Conservation (phyloP, 768 basidiomycete species). For the Termitomyces sp. region DNA sequence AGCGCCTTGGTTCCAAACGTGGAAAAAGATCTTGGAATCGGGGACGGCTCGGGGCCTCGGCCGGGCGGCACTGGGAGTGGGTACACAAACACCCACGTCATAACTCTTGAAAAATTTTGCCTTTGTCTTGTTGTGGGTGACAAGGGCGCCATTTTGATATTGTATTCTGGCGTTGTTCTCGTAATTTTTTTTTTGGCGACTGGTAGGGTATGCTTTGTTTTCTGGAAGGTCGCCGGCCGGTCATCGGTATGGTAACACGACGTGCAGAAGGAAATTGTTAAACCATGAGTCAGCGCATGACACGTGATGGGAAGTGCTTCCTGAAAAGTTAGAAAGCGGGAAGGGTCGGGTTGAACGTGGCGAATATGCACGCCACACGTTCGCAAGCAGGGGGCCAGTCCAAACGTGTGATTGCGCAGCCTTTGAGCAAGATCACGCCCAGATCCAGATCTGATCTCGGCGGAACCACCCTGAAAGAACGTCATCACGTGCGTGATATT, state of each 20-base stretch:
- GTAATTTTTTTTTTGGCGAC: not conserved
- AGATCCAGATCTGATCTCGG: slow-evolving; percentile 15
- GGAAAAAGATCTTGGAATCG: not conserved
- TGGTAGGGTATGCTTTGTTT: not conserved
- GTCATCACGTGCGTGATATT: slow-evolving; percentile 16
- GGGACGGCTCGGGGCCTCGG: not conserved
- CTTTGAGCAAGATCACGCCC: slow-evolving; percentile 11
- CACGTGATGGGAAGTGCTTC: not conserved
- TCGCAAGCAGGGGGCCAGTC: slow-evolving; percentile 13
- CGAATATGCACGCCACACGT: slow-evolving; percentile 22
- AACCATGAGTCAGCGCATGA: slow-evolving; percentile 2
- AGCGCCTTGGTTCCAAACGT: not conserved
- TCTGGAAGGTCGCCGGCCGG: not conserved
- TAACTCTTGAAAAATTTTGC: not conserved
- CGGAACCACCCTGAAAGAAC: slow-evolving; percentile 13
- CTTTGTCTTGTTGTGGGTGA: not conserved
- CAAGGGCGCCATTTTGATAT: not conserved
- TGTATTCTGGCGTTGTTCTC: not conserved
- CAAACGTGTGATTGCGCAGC: slow-evolving; percentile 26
- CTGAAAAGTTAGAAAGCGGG: too few relatives aligned
- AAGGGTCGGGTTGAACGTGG: too few relatives aligned
- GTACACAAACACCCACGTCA: not conserved
- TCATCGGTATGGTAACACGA: not conserved
- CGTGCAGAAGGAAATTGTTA: not conserved
- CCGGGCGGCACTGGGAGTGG: not conserved